Base-by-base conservation (phyloP, 2,329 filamentous ascomycete genomes). In the Colletotrichum sp. region DNA sequence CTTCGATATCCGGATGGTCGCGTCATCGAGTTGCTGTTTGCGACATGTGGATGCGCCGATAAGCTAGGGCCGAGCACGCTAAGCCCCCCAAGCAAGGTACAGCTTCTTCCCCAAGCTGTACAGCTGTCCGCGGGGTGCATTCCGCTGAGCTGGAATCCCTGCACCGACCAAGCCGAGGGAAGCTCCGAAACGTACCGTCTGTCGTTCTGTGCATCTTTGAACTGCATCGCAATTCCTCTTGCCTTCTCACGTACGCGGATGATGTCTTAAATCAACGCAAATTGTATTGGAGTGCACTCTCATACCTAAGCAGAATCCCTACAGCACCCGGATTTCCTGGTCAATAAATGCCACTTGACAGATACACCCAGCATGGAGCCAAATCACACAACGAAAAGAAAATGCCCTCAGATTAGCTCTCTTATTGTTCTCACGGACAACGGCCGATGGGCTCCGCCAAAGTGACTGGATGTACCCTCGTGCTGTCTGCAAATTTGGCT, bases 401-500 rank as follows among this genome's bases (percentile, higher is more conserved):
- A 70, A 57, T 71, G 79, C 83, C 82, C 82, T 84, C 82, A 84
- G 82, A 83, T 84, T 80, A 84, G 82, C 82, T 84, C 82, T 84
- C 82, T 83, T 80, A 59, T 74, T 74, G 82, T 84, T 84, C 82
- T 82, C 82, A 83, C 76, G 70, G 82, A 82, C 81, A 82, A 82
- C 81, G 74, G 55, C 77, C 72, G 70, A 77, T 29, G 58, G 62
- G 69, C 68, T 69, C 61, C 68, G 58, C 66, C 70, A 47, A 27
- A 16, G 64, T 72, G 70, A 51, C 70, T 69, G 66, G 72, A 64
- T 72, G 27, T 58, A 58, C 76, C 77, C 68, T 70, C 73, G 80
- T 76, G 82, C 78, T 83, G 82, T 76, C 82, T 84, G 81, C 82
- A 84, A 84, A 83, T 84, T 83, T 83, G 82, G 82, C 82, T 83